Conservation (phyloP, 139 green algal genomes). For the Limnomonas spitsbergensis region DNA sequence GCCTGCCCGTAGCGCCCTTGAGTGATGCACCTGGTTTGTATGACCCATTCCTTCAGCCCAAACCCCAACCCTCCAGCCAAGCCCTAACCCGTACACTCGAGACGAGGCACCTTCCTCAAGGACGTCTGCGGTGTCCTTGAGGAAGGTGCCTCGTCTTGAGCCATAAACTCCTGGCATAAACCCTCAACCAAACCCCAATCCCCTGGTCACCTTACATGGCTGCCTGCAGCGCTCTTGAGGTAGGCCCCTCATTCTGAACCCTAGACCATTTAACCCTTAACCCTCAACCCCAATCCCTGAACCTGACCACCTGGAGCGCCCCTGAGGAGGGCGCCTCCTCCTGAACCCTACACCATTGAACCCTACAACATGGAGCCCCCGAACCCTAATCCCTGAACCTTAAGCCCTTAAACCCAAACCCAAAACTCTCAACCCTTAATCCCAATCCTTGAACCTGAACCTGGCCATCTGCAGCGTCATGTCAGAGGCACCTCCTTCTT, state of each 20-base stretch:
- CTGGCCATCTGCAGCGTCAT: not conserved
- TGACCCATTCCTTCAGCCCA: too few species aligned
- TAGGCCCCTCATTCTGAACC: not conserved
- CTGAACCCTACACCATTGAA: not conserved
- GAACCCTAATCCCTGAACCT: too few species aligned
- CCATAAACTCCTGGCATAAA: not conserved
- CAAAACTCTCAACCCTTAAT: not conserved
- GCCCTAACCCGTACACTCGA: too few species aligned
- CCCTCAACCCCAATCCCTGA: not conserved
- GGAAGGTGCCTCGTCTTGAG: not conserved
- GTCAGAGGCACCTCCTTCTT: too few species aligned
- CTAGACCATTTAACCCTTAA: not conserved
- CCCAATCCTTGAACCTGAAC: not conserved
- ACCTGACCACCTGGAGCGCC: not conserved
- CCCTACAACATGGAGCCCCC: not conserved
- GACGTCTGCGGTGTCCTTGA: not conserved
- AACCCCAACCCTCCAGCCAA: too few species aligned
- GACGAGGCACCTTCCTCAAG: too few species aligned
- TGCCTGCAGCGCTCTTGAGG: not conserved
- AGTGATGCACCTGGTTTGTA: too few species aligned
- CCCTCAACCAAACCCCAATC: not conserved
- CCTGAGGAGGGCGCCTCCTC: too few species aligned
- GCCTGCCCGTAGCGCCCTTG: not conserved
- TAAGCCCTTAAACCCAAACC: too few species aligned
- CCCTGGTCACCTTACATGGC: not conserved